Evolutionary conservation across 2,329 filamentous ascomycete species (phyloP), one percentile per base, ranked within the genome.

Genomic region (Aspergillus ochraceus): DNA sequence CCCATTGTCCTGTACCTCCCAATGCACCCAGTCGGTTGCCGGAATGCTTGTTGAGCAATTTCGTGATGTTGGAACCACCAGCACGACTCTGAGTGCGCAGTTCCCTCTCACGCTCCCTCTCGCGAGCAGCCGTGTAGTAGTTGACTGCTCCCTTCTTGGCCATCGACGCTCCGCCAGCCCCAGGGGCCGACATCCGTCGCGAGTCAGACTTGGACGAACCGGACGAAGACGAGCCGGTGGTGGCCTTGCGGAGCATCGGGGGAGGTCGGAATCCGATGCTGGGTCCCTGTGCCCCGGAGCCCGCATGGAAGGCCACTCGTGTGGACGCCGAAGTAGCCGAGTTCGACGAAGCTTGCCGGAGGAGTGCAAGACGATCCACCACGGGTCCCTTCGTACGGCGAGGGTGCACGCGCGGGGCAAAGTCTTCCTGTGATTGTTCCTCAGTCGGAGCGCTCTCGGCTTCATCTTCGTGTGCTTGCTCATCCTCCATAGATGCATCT

Each of bases 61-160:
- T 71, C 3, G 68, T 64, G 56, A 73, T 70, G 52, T 69, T 74
- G 1, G 74, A 70, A 14, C 69, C 65, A 2, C 68, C 63, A 24
- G 75, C 78, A 63, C 82, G 80, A 62, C 80, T 78, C 69, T 82
- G 80, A 70, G 79, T 78, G 61, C 74, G 78, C 51, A 85, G 79
- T 64, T 80, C 80, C 67, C 78, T 81, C 66, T 86, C 84, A 19
- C 85, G 79, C 74, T 87, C 85, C 66, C 80, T 81, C 70, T 86
- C 85, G 57, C 86, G 74, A 2, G 83, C 83, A 61, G 84, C 77
- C 22, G 77, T 74, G 57, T 79, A 84, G 20, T 84, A 86, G 64
- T 86, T 85, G 10, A 87, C 83, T 50, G 83, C 83, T 29, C 81
- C 84, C 76, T 83, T 86, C 69, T 84, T 86, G n/a, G 79, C 81